Base-by-base conservation (phyloP, 176 grass and related monocot genomes). In the Aegilops speltoides region DNA sequence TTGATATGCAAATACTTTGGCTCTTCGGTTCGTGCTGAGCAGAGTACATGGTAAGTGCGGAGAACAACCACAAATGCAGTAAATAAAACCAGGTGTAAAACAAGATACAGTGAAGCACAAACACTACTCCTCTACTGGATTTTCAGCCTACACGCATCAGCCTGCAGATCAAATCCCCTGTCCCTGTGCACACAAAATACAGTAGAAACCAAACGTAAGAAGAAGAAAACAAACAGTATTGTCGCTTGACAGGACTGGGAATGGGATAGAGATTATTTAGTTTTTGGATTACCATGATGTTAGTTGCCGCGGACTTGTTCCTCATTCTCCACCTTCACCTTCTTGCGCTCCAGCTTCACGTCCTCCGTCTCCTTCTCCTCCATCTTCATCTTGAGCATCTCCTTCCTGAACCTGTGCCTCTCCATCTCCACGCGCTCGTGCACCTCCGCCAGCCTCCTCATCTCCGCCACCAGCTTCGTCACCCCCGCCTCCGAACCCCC, bases 391-490 rank as follows among this genome's bases (percentile, higher is more conserved):
- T 12, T 20, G 25, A 84, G 68, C 75, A 45, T 73, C 24, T 68
- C 59, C 80, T 84, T n/a, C 75, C 68, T 76, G 41, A 90, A 22
- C 56, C 3, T 59, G 5, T 45, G 59, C 85, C 79, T 33, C 59
- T 84, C 83, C 68, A 80, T 57, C 40, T 74, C 80, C 25, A 67
- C 84, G 24, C 87, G 84, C 45, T 83, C 84, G 20, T 28, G 73
- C 57, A 87, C 73, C 40, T 57, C 73, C 32, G 65, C 84, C 40
- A 90, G 84, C 73, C 79, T 79, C 79, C 24, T 52, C 48, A 52
- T 17, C 48, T 52, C 73, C 31, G 40, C 73, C 31, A 56, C 89
- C 40, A 90, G 84, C 73, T 79, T 79, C 79, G 24, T 45, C 80
- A 79, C 57, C 85, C 60, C 75, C 43, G 20, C 25, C 33, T 20